Base-by-base conservation (phyloP, 306 rosid genomes). In the Glycine tomentella region DNA sequence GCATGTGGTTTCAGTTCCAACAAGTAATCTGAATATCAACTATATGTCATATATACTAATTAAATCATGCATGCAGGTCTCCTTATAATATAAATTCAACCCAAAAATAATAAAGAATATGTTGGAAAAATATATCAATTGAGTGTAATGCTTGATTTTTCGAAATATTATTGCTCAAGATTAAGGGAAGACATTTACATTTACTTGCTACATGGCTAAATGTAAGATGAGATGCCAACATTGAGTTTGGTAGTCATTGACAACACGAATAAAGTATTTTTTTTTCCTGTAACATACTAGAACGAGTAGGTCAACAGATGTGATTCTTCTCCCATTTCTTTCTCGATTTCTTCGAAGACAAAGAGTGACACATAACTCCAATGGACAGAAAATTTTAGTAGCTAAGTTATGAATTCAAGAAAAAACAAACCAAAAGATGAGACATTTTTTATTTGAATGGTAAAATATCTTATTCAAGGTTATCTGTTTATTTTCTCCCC, bases 221-320 rank as follows among this genome's bases (percentile, higher is more conserved):
- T 57, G 83, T 56, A 46, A 75, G 74, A 67, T 80, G 40, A 55
- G 33, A 75, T 25, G 81, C 78, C 69, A 52, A 56, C 48, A 40
- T 34, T 58, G 57, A 79, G 83, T 69, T 86, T 74, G 76, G 81
- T 72, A 50, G 71, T 25, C 62, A 61, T 66, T 65, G 65, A 74
- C 85, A 72, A 80, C 81, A 75, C 40, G 10, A 36, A 49, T 56
- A 56, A 58, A 53, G 64, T 49, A 63, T 33, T 36, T 34, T 84
- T 20, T 25, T 25, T 81, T n/a, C 76, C 64, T 81, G 52, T 12
- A 56, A 62, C 53, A 62, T 52, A 66, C 76, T 55, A 56, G 55
- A 74, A 16, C 25, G 20, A 31, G 49, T 17, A 74, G 66, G 72
- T 65, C 52, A 61, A 66, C 44, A 74, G 57, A 58, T 69, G 67